Evolutionary conservation across 495 filamentous ascomycete genomes (phyloP).

Genomic region (Aspergillus sparsus): DNA sequence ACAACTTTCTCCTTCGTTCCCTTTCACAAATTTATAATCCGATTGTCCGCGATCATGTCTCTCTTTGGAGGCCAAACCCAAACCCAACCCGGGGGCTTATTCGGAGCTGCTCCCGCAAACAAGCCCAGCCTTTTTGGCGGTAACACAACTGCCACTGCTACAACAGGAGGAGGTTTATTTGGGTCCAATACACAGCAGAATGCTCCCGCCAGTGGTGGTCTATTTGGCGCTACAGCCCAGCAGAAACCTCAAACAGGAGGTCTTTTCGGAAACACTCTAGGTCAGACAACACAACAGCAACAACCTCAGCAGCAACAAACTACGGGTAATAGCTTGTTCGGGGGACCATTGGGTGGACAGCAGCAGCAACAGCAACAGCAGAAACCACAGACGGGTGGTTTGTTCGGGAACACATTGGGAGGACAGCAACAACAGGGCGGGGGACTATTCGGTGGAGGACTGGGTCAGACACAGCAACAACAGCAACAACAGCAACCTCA

Average conservation of each 20-base stretch:
- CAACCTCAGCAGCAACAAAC: constrained; percentile 22
- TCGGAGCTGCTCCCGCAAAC: constrained; percentile 29
- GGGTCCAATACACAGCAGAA: background rate
- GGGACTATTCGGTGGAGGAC: constrained; percentile 32
- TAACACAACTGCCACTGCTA: constrained; percentile 23
- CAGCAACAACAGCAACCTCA: no score
- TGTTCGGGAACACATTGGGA: constrained; percentile 29
- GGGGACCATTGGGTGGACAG: constrained; percentile 29
- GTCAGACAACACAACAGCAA: constrained; percentile 30
- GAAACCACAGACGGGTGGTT: constrained; percentile 36
- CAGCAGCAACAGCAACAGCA: constrained; percentile 46
- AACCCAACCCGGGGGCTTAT: constrained; percentile 20
- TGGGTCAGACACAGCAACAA: constrained; percentile 33
- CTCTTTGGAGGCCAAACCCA: constrained; percentile 37
- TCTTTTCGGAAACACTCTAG: constrained; percentile 30
- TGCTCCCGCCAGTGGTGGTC: constrained; percentile 25
- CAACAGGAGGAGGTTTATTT: constrained; percentile 23
- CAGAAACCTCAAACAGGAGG: constrained; percentile 37
- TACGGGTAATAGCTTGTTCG: constrained; percentile 41
- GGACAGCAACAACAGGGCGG: constrained; percentile 40
- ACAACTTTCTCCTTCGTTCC: background rate
- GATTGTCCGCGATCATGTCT: constrained; percentile 29
- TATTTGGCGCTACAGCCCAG: constrained; percentile 39
- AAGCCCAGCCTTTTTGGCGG: constrained; percentile 43
- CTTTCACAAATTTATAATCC: background rate